Evolutionary conservation across 148 eudicot species (phyloP).

Genomic region (Rheum nobile): DNA sequence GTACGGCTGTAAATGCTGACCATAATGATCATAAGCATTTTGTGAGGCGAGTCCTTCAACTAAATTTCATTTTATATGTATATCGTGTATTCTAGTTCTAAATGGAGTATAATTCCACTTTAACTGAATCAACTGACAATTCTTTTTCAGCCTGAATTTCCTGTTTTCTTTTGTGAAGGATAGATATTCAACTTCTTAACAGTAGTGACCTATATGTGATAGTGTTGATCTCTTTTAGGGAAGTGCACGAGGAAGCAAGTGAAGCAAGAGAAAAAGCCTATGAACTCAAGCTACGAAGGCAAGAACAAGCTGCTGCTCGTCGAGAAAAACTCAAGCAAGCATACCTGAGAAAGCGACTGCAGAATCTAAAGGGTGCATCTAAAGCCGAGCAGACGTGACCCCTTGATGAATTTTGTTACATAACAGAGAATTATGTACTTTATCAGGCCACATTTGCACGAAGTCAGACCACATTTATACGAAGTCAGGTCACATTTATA

Average conservation of each 20-base stretch:
- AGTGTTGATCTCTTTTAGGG: slow-evolving; percentile 30
- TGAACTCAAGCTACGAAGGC: slow-evolving; percentile 58
- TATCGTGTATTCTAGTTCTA: neutral
- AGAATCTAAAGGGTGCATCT: slow-evolving; percentile 65
- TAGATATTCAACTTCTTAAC: neutral
- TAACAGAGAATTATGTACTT: too few relatives aligned
- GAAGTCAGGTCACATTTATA: too few relatives aligned
- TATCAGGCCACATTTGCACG: too few relatives aligned
- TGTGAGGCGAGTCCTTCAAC: slow-evolving; percentile 38
- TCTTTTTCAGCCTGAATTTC: neutral
- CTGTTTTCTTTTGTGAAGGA: neutral
- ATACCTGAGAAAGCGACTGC: slow-evolving; percentile 59
- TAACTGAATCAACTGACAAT: neutral
- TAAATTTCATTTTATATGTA: neutral
- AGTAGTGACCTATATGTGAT: neutral
- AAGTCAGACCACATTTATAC: too few relatives aligned
- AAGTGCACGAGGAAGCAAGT: slow-evolving; percentile 91
- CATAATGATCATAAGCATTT: slow-evolving; percentile 65
- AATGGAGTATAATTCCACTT: neutral
- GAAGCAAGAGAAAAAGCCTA: slow-evolving; percentile 74
- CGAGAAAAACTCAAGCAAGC: slow-evolving; percentile 88
- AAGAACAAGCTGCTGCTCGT: slow-evolving; percentile 67
- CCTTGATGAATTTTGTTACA: neutral
- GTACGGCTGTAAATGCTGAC: slow-evolving; percentile 48
- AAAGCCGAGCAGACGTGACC: slow-evolving; percentile 32